Base-by-base conservation (phyloP, 768 basidiomycete species). In the Amanita polypyramis region DNA sequence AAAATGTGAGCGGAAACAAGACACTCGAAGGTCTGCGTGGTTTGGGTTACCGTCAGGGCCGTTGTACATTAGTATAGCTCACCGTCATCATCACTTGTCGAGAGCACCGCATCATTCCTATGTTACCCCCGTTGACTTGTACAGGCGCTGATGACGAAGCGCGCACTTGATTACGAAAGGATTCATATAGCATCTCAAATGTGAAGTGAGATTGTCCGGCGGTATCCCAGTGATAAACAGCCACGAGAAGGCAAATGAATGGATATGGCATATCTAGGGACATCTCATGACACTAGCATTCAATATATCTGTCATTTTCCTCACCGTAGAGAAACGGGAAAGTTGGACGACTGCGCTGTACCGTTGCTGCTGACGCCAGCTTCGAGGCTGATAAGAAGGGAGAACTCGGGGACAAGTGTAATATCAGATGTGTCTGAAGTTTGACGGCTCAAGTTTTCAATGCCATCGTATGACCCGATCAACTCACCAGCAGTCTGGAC, bases 171-270 rank as follows among this genome's bases (percentile, higher is more conserved):
- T 81, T 76, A 17, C 79, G 77, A 60, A 93, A 92, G 27, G 73
- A 70, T 45, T 89, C 86, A 52, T 85, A 74, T 6, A 95, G 74
- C 82, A 94, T 91, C 56, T 94, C 90, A 59, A 98, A 95, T 25
- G 88, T 97, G 64, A 96, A 81, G 11, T 67, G 66, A 15, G 84
- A 72, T 51, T 92, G 83, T 0, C 93, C 93, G 5, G 79, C 77
- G 8, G 80, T 82, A 20, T 79, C 67, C 3, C 80, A 72, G 58
- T 96, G 94, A 57, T 81, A 74, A 11, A 80, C 74, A n/a, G 93
- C 85, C 51, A 98, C 83, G 36, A 96, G 74, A 25, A 95, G 72
- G 58, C 89, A 92, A 15, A 91, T 63, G 2, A 77, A 69, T 6
- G 93, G 86, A 58, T 94, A 90, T 15, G 89, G 67, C 17, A 93